Conservation (phyloP, 2,329 filamentous ascomycete species). For the Didymella exigua region DNA sequence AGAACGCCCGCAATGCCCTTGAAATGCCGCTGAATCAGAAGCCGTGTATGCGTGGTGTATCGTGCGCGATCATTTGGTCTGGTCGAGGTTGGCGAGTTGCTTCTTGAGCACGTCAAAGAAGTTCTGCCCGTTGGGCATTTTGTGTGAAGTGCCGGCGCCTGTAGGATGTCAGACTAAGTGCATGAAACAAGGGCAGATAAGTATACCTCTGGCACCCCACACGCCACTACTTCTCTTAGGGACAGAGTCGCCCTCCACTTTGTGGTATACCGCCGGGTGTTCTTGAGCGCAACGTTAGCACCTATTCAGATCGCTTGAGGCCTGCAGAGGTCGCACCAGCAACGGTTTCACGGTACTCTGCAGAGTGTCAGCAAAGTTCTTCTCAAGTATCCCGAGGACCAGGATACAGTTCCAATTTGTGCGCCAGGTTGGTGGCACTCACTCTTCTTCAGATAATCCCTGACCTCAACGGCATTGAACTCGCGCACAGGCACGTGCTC, state of each 20-base stretch:
- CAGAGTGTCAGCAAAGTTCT: constrained; percentile 26
- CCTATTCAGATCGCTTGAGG: constrained; percentile 9
- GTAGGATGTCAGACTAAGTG: constrained; percentile 21
- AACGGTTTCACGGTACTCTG: constrained; percentile 39
- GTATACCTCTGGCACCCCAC: constrained; percentile 50
- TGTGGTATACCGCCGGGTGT: constrained; percentile 44
- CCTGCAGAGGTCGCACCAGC: constrained; percentile 28
- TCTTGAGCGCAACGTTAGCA: constrained; percentile 33
- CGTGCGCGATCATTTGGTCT: constrained; percentile 41
- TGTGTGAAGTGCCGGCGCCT: constrained; percentile 44
- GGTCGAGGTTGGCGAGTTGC: constrained; percentile 50
- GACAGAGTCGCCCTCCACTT: constrained; percentile 49
- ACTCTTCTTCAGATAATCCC: constrained; percentile 51
- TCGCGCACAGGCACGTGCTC: constrained; percentile 45
- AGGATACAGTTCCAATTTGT: neutral
- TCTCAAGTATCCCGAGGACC: neutral
- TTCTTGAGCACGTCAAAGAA: constrained; percentile 55
- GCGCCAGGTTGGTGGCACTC: constrained; percentile 19
- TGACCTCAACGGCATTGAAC: constrained; percentile 54
- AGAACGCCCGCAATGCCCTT: constrained; percentile 46
- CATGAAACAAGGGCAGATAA: neutral
- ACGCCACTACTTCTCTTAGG: constrained; percentile 46
- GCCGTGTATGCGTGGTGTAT: constrained; percentile 19
- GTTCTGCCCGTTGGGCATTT: constrained; percentile 53
- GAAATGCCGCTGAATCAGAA: constrained; percentile 43